Percentiles rank a stretch among this genome's conserved stretches.
These are phyloP conservation scores for Papiliotrema laurentii DNA, from an alignment of 1,284 basidiomycete species.

Conservation along the genomic window DNA sequence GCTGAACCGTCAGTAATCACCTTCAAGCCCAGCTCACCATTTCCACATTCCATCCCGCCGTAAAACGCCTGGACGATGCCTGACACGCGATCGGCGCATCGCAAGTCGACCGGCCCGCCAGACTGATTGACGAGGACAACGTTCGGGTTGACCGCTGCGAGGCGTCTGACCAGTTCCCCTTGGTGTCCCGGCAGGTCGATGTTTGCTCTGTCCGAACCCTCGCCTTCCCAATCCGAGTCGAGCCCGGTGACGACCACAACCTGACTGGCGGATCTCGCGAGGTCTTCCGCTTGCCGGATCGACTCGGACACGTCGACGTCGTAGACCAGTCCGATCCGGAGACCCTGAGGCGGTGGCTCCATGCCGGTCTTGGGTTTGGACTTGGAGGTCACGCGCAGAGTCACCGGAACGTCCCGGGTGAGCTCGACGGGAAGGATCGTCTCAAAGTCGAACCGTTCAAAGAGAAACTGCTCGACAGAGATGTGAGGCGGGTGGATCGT, in stretches of 20 bases:
- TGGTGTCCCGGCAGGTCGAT: background rate
- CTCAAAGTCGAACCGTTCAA: conserved; percentile 3
- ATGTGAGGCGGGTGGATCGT: background rate
- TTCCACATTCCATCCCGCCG: conserved; percentile 1
- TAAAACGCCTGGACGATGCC: conserved; percentile 2
- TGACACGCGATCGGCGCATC: background rate
- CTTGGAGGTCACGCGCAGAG: background rate
- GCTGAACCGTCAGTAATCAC: background rate
- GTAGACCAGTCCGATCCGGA: background rate
- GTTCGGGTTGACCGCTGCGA: background rate
- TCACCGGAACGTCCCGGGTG: background rate
- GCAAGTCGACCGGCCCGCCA: background rate
- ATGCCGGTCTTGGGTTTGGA: background rate
- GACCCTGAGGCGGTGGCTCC: background rate
- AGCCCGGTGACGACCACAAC: conserved; percentile 2
- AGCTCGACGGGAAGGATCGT: background rate
- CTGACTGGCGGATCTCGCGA: background rate
- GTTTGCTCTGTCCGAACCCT: background rate
- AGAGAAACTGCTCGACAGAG: conserved; percentile 3
- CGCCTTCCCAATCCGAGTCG: conserved; percentile 1
- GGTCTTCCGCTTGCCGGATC: background rate
- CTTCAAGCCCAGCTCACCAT: background rate
- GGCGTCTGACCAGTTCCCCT: background rate
- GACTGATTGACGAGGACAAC: conserved; percentile 2
- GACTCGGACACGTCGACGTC: background rate